Evolutionary conservation across 1,139 yeast genomes (phyloP).

Genomic region (Pichia sp.): DNA sequence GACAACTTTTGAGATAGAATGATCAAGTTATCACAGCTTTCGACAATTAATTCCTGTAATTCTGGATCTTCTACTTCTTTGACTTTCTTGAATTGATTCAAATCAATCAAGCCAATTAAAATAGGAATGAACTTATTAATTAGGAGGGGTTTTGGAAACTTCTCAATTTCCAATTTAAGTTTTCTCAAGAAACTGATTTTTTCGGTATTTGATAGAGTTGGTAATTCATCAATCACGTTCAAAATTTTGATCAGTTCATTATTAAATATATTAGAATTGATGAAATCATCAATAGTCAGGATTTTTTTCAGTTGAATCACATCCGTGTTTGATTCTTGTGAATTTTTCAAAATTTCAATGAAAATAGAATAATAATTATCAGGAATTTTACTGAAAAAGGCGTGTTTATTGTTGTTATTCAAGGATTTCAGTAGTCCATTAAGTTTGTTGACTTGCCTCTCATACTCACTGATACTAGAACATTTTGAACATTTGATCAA

Average conservation of each 20-base stretch:
- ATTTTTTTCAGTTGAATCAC: slow-evolving; percentile 33
- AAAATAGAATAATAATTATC: slow-evolving; percentile 20
- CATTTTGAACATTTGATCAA: slow-evolving; percentile 31
- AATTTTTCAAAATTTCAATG: slow-evolving; percentile 16
- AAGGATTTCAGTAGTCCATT: slow-evolving; percentile 12
- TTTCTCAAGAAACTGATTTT: slow-evolving; percentile 64
- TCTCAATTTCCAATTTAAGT: slow-evolving; percentile 46
- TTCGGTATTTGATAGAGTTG: slow-evolving; percentile 65
- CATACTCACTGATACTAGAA: slow-evolving; percentile 26
- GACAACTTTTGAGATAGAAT: slow-evolving; percentile 63
- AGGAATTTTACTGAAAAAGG: slow-evolving; percentile 23
- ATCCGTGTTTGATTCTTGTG: slow-evolving; percentile 29
- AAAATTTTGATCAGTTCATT: slow-evolving; percentile 79
- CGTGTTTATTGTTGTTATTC: slow-evolving; percentile 14
- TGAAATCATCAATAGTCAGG: slow-evolving; percentile 42
- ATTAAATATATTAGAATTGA: slow-evolving; percentile 54
- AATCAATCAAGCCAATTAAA: slow-evolving; percentile 36
- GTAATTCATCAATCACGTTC: slow-evolving; percentile 75
- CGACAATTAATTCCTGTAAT: slow-evolving; percentile 44
- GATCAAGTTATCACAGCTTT: slow-evolving; percentile 49
- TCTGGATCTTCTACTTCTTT: slow-evolving; percentile 25
- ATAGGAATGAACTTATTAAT: slow-evolving; percentile 73
- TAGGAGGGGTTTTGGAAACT: slow-evolving; percentile 63
- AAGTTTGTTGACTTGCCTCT: slow-evolving; percentile 20
- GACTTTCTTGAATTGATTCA: slow-evolving; percentile 21